Conservation (phyloP, 2,329 filamentous ascomycete species). For the Cercospora zeae-maydis region DNA sequence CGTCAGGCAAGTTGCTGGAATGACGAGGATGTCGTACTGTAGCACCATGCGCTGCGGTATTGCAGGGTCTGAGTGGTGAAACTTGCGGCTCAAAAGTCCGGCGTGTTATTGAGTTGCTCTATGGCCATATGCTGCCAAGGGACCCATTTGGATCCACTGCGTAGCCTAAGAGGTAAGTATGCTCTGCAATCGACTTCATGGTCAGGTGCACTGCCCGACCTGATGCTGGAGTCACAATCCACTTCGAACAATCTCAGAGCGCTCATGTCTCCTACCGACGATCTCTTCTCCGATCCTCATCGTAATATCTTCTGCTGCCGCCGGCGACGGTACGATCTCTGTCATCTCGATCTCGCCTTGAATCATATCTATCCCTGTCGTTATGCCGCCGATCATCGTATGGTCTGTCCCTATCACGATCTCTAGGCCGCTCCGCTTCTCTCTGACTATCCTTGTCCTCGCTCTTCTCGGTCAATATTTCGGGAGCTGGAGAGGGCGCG, state of each 20-base stretch:
- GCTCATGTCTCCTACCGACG: constrained; percentile 3
- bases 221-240: neutral
- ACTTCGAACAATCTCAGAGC: neutral
- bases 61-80: neutral
- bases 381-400: no score
- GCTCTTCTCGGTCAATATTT: constrained; percentile 13
- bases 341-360: constrained; percentile 26
- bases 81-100: neutral
- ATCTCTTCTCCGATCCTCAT: constrained; percentile 22
- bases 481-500: constrained; percentile 8
- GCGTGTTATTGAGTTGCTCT: neutral
- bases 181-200: neutral
- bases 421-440: constrained; percentile 30
- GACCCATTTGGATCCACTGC: neutral
- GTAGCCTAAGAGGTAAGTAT: neutral
- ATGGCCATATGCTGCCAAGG: neutral
- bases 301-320: constrained; percentile 21
- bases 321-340: constrained; percentile 14
- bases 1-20: neutral
- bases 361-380: constrained; percentile 23
- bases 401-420: no score
- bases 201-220: neutral
- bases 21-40: neutral
- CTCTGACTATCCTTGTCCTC: constrained; percentile 24
- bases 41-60: neutral